Percentiles rank a stretch among this genome's conserved stretches.
These are phyloP conservation scores for Diophrys sp. DNA, from an alignment of 73 alveolate species.

Conservation along the genomic window DNA sequence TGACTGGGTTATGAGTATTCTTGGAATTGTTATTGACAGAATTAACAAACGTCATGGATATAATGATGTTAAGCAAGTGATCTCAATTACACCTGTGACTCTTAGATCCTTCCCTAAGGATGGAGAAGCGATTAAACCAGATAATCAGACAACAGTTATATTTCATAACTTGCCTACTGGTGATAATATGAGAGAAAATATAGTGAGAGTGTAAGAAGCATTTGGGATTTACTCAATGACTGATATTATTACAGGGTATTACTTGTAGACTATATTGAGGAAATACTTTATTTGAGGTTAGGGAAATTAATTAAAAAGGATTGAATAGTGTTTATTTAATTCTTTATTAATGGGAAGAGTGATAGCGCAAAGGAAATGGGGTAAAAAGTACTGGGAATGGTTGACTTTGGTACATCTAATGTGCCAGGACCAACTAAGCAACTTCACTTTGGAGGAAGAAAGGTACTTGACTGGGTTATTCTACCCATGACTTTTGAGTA, in stretches of 20 bases:
- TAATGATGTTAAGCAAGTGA: neutral
- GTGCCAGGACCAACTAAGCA: neutral
- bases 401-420: neutral
- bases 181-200: too few relatives aligned
- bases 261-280: too few relatives aligned
- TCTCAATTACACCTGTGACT: neutral
- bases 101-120: neutral
- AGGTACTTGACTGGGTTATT: neutral
- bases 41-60: neutral
- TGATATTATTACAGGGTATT: too few relatives aligned
- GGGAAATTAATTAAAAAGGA: too few relatives aligned
- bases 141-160: neutral
- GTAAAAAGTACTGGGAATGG: too few relatives aligned
- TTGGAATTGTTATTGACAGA: neutral
- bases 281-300: too few relatives aligned
- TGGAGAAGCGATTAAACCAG: neutral
- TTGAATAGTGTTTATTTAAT: too few relatives aligned
- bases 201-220: too few relatives aligned
- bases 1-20: neutral
- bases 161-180: neutral
- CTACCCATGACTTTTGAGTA: neutral
- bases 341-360: too few relatives aligned
- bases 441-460: neutral
- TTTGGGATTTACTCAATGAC: too few relatives aligned
- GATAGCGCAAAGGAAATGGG: too few relatives aligned